Evolutionary conservation across 306 rosid genomes (phyloP).

Genomic region (Acacia acuminata): DNA sequence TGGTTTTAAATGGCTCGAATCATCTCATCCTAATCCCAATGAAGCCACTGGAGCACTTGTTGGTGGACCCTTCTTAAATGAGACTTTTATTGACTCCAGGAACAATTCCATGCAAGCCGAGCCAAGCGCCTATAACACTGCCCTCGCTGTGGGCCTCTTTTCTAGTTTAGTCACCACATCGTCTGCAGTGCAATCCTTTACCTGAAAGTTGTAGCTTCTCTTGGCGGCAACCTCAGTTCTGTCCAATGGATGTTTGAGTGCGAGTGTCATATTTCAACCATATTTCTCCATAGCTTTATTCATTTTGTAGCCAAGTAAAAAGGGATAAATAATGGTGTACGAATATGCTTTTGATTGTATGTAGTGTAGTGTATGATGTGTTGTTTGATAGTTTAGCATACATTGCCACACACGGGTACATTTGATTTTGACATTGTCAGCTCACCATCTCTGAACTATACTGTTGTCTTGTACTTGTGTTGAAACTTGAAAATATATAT

Average conservation of each 20-base stretch:
- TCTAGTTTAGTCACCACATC: constrained; percentile 93
- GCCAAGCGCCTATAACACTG: constrained; percentile 93
- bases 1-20: constrained; percentile 74
- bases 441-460: constrained; percentile 30
- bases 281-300: constrained; percentile 31
- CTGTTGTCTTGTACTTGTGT: constrained; percentile 20
- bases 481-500: constrained; percentile 15
- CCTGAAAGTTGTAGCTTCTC: constrained; percentile 34
- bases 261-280: background rate
- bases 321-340: constrained; percentile 16
- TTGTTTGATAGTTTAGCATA: constrained; percentile 27
- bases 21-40: constrained; percentile 82
- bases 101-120: constrained; percentile 87
- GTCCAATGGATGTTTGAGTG: background rate
- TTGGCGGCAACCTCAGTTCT: background rate
- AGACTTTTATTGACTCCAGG: constrained; percentile 68
- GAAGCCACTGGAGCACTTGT: constrained; percentile 90
- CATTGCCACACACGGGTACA: constrained; percentile 27
- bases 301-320: constrained; percentile 26
- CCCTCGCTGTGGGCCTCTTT: constrained; percentile 81
- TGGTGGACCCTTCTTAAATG: constrained; percentile 91
- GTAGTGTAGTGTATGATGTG: constrained; percentile 25
- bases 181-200: constrained; percentile 68
- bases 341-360: constrained; percentile 21
- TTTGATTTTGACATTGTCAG: constrained; percentile 28